These are phyloP conservation scores for Pugionium dolabratum DNA, from an alignment of 345 rosid species.

Conservation along the genomic window DNA sequence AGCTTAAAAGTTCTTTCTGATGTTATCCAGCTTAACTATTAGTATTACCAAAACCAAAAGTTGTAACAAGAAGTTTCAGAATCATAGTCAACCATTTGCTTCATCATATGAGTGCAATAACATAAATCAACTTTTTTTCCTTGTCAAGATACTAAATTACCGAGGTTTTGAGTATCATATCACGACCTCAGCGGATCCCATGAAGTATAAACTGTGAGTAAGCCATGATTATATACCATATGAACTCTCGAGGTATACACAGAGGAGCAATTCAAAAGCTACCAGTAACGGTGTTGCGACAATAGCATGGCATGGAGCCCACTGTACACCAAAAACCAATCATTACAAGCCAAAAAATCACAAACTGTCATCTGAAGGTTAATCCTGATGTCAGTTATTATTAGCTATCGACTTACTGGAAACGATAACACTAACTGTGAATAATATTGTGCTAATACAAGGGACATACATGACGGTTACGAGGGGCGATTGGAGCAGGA, in stretches of 20 bases:
- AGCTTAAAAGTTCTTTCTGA: background rate
- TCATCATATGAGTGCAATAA: background rate
- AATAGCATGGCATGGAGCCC: conserved; percentile 99
- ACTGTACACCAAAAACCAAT: conserved; percentile 58
- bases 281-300: conserved; percentile 89
- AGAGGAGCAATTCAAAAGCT: conserved; percentile 94
- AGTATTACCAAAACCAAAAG: background rate
- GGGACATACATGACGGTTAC: conserved; percentile 74
- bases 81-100: background rate
- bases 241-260: conserved; percentile 86
- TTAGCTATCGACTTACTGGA: background rate
- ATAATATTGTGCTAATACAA: conserved; percentile 1
- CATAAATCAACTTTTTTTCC: background rate
- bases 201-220: conserved; percentile 13
- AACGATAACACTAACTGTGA: background rate
- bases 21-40: background rate
- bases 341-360: conserved; percentile 21
- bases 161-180: background rate
- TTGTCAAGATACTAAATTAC: conserved; percentile 8
- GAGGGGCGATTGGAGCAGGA: conserved; percentile 95
- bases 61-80: background rate
- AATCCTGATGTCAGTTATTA: background rate
- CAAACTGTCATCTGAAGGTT: conserved; percentile 18
- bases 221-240: conserved; percentile 49
- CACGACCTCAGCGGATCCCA: background rate